Evolutionary conservation across 2,329 filamentous ascomycete species (phyloP), one percentile per base, ranked within the genome.

Genomic region (Clathrospora elynae): DNA sequence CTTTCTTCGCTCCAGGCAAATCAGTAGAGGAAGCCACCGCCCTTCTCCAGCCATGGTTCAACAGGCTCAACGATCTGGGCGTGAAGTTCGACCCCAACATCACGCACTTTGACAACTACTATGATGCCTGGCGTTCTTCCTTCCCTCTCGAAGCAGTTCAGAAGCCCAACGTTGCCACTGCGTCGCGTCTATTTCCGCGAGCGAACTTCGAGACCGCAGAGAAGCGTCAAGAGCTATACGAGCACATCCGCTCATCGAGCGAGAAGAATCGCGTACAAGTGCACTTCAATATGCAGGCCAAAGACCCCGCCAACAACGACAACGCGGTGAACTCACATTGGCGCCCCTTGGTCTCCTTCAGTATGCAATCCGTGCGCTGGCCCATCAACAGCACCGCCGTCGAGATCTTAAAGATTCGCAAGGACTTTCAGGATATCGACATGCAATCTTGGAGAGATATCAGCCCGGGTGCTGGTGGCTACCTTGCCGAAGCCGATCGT

Each of bases 231-330:
- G 59, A 65, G 31, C 46, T 66, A 2, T 63, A 49, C 49, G 41
- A 55, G 2, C 49, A 61, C 26, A 48, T 68, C 6, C 57, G 61
- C n/a, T 19, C 54, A 14, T 57, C 68, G 35, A 55, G 62, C 68
- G 61, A 67, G 30, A 67, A 65, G 42, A 62, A 62, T 29, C 52
- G 61, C 13, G 62, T 67, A 0, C 64, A 68, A 29, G 64, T 67
- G 0, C 64, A 67, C 42, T 69, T 67, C 57, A 67, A 68, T 57
- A 66, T 67, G 45, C 63, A 66, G 30, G 57, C 57, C 12, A 58
- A 59, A 10, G 61, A 67, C 34, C 59, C 58, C 4, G 49, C 44
- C 13, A 59, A 64, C 13, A 56, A 53, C 2, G 61, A 66, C 39
- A 67, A 65, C 26, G 61, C 64, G 6, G 64, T 67, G 1, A 64